Evolutionary conservation across 331 rosid species (phyloP).

Genomic region (Erythrophleum ivorense): DNA sequence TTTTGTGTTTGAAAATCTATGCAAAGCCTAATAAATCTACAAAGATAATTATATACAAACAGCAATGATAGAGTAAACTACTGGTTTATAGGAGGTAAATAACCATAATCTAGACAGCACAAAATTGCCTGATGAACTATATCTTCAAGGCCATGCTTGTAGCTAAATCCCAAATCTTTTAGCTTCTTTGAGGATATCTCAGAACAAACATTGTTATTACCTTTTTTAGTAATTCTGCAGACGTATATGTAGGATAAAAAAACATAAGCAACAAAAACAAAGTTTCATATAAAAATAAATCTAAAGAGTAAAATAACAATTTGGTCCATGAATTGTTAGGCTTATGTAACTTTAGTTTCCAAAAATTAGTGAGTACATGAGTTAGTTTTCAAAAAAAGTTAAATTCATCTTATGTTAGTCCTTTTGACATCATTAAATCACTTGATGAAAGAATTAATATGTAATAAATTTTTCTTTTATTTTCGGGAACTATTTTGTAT

Average conservation of each 20-base stretch:
- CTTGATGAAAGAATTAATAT: no score
- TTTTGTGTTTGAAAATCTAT: conserved; percentile 27
- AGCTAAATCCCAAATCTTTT: conserved; percentile 35
- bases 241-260: background rate
- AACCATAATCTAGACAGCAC: conserved; percentile 58
- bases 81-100: conserved; percentile 54
- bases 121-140: conserved; percentile 54
- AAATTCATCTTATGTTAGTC: no score
- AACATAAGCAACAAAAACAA: conserved; percentile 17
- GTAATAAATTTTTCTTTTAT: no score
- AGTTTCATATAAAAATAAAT: background rate
- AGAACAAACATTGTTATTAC: background rate
- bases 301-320: background rate
- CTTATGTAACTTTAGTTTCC: background rate
- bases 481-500: no score
- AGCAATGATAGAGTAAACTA: background rate
- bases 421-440: no score
- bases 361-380: no score
- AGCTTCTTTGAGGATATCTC: conserved; percentile 20
- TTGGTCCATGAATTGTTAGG: background rate
- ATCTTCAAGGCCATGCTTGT: conserved; percentile 74
- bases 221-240: conserved; percentile 37
- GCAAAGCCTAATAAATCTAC: conserved; percentile 17
- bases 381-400: no score
- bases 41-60: conserved; percentile 19